phyloP scores from a whole-genome alignment of 2,329 filamentous ascomycete genomes.

The Colletotrichum truncatum region DNA sequence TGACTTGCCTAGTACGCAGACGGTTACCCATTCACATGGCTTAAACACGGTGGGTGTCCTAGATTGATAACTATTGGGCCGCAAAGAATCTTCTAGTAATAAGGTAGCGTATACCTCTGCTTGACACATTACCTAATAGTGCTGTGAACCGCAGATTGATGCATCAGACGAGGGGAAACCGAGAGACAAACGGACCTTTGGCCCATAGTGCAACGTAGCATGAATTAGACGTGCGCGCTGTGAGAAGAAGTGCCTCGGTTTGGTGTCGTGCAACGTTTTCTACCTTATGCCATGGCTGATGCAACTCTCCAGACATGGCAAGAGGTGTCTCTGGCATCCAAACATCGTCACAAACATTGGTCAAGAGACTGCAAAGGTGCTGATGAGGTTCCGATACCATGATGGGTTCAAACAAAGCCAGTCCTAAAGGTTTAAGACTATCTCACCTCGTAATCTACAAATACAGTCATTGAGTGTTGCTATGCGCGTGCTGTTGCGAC shows the following conservation, averaged over 20 bases:
- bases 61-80: not conserved
- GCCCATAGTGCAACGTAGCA: not conserved
- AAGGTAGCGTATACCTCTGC: not conserved
- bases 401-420: too few relatives aligned
- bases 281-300: too few relatives aligned
- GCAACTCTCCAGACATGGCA: too few relatives aligned
- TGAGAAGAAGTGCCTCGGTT: not conserved
- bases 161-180: not conserved
- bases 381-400: too few relatives aligned
- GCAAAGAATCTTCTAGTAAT: not conserved
- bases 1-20: too few relatives aligned
- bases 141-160: not conserved
- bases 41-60: not conserved
- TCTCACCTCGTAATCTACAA: too few relatives aligned
- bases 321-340: too few relatives aligned
- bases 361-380: too few relatives aligned
- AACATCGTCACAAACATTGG: too few relatives aligned
- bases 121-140: not conserved
- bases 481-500: too few relatives aligned
- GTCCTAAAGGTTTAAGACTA: too few relatives aligned
- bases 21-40: not conserved
- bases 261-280: not conserved
- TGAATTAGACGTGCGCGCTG: not conserved
- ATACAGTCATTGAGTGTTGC: too few relatives aligned
- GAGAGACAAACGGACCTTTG: not conserved